These are phyloP conservation scores for Solioccasus polychromus DNA, from an alignment of 768 basidiomycete genomes.

Conservation along the genomic window DNA sequence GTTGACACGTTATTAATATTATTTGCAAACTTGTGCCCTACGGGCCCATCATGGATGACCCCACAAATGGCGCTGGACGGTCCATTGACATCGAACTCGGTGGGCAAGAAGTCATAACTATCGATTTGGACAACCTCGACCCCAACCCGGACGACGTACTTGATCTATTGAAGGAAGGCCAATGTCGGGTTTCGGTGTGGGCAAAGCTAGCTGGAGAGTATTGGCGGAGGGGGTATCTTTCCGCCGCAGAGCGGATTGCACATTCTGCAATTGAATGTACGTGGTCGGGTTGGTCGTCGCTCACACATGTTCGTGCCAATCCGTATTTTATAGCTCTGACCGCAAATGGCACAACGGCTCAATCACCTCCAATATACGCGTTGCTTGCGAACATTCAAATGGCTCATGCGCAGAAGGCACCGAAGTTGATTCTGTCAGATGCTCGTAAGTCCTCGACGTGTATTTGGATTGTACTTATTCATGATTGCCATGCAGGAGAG, in stretches of 20 bases:
- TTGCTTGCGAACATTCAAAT: slow-evolving; percentile 85
- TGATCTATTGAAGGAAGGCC: slow-evolving; percentile 67
- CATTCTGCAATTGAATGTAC: slow-evolving; percentile 62
- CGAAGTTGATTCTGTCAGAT: slow-evolving; percentile 69
- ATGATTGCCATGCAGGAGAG: slow-evolving; percentile 44
- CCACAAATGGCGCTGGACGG: slow-evolving; percentile 15
- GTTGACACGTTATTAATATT: background rate
- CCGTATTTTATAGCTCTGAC: slow-evolving; percentile 43
- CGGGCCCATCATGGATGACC: slow-evolving; percentile 27
- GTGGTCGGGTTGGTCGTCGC: slow-evolving; percentile 21
- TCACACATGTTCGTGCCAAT: background rate
- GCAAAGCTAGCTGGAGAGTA: slow-evolving; percentile 84
- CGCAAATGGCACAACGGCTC: slow-evolving; percentile 44
- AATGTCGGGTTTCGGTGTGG: slow-evolving; percentile 75
- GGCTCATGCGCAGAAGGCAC: slow-evolving; percentile 75
- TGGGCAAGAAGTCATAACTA: slow-evolving; percentile 82
- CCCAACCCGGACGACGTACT: slow-evolving; percentile 73
- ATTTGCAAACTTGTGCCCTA: background rate
- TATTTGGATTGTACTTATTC: background rate
- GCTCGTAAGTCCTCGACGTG: slow-evolving; percentile 53
- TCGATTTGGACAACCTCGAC: slow-evolving; percentile 86
- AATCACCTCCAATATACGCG: slow-evolving; percentile 71
- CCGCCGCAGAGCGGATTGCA: slow-evolving; percentile 76
- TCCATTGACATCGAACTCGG: slow-evolving; percentile 76
- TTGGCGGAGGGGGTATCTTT: slow-evolving; percentile 73